Percentiles rank a stretch among this genome's conserved stretches.
Evolutionary conservation across 116 monocot genomes (phyloP).

Genomic region (Zostera marina): DNA sequence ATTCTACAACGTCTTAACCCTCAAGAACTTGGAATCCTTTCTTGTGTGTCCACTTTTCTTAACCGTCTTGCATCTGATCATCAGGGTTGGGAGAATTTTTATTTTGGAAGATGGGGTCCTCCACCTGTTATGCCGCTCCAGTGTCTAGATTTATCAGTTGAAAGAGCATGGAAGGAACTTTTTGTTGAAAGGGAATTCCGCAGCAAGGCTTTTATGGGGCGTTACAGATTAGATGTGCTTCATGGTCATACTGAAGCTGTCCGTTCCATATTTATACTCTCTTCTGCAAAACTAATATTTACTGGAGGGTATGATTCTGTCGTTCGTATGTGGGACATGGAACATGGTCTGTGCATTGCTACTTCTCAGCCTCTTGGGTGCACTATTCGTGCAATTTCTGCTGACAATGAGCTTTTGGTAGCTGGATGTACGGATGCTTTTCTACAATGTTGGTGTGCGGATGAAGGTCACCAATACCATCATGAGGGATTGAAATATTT

Average conservation of each 20-base stretch:
- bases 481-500: constrained; percentile 36
- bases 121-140: constrained; percentile 10
- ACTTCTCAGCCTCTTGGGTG: constrained; percentile 61
- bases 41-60: constrained; percentile 68
- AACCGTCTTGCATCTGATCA: constrained; percentile 50
- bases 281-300: constrained; percentile 54
- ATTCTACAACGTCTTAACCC: constrained; percentile 61
- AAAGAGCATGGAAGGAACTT: constrained; percentile 64
- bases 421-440: constrained; percentile 60
- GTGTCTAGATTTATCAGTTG: constrained; percentile 1
- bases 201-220: constrained; percentile 70
- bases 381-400: constrained; percentile 72
- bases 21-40: constrained; percentile 79
- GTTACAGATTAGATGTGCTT: constrained; percentile 50
- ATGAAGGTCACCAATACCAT: constrained; percentile 38
- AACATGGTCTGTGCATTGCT: constrained; percentile 54
- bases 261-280: constrained; percentile 50
- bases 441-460: constrained; percentile 68
- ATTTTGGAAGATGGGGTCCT: constrained; percentile 68
- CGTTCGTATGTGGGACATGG: constrained; percentile 85
- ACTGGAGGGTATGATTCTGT: constrained; percentile 75
- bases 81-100: constrained; percentile 70
- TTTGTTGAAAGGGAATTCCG: constrained; percentile 70
- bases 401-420: constrained; percentile 55
- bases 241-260: constrained; percentile 75